Evolutionary conservation across 768 basidiomycete genomes (phyloP), one percentile per base, ranked within the genome.

Genomic region (Agrocybe pediades): DNA sequence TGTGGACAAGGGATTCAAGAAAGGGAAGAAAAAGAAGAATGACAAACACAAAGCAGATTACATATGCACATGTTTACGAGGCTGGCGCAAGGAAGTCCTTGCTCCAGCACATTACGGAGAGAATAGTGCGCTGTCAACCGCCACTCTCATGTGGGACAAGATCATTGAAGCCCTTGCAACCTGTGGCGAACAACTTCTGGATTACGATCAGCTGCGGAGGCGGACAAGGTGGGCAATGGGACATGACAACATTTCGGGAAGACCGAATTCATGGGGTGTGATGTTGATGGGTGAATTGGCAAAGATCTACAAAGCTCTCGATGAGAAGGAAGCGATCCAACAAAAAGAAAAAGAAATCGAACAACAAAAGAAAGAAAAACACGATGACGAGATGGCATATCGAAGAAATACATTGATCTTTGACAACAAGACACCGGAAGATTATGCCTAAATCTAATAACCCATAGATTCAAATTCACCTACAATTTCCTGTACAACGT

Each of bases 51-150:
- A 56, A 19, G 9, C 7, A 8, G 19, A 2, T 3, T 36, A 44
- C 25, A 53, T 60, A 16, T 25, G 20, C 3, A 26, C 46, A 1
- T 30, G 41, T 9, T 42, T 60, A 7, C 9, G 25, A 9, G 26
- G 21, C 29, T 60, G 59, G 59, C 41, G 52, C 6, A 52, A 60
- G 13, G 16, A 24, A 16, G 42, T 19, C 3, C 53, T 60, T 20
- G 15, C 51, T 8, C 20, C 36, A 16, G 13, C 6, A 17, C 25
- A 17, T 16, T 56, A 54, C 30, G 9, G 19, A 19, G 46, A n/a
- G 0, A 30, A 41, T 16, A 44, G 29, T 6, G 15, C n/a, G n/a
- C 24, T 57, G 7, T 54, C 55, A 1, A 25, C n/a, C 6, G 30
- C 33, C 9, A 42, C 40, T 0, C 16, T 60, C 1, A 8, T 57